Conservation (phyloP, 1,284 basidiomycete genomes). For the Ganoderma lingzhi region DNA sequence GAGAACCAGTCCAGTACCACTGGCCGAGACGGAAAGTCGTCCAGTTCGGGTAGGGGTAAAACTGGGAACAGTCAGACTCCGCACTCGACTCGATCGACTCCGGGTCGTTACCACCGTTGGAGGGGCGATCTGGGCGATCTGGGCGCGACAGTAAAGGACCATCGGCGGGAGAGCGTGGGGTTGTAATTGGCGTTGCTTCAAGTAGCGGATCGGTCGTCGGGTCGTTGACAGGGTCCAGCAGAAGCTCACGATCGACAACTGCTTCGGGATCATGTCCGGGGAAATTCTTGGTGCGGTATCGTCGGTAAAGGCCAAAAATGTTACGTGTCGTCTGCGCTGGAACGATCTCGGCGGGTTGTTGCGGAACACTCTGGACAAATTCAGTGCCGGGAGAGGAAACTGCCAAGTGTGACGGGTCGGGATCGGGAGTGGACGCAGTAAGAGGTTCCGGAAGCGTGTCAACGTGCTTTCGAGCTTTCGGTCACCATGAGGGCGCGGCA, state of each 20-base stretch:
- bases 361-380: not conserved
- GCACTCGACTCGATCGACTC: not conserved
- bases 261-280: not conserved
- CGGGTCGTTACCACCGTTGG: not conserved
- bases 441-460: not conserved
- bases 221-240: not conserved
- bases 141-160: not conserved
- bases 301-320: not conserved
- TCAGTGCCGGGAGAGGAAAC: not conserved
- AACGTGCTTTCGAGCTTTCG: not conserved
- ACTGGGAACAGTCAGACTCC: not conserved
- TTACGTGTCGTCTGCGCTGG: not conserved
- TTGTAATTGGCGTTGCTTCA: not conserved
- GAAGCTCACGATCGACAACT: not conserved
- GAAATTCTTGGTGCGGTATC: not conserved
- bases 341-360: not conserved
- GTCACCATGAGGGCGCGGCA: not conserved
- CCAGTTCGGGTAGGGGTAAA: conserved; percentile 18
- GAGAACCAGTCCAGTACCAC: conserved; percentile 18
- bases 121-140: not conserved
- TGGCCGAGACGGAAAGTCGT: conserved; percentile 15
- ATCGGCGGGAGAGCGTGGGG: not conserved
- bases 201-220: not conserved
- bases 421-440: not conserved
- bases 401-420: not conserved